These are phyloP conservation scores for Ricinus communis DNA, from an alignment of 345 rosid species.

Conservation along the genomic window DNA sequence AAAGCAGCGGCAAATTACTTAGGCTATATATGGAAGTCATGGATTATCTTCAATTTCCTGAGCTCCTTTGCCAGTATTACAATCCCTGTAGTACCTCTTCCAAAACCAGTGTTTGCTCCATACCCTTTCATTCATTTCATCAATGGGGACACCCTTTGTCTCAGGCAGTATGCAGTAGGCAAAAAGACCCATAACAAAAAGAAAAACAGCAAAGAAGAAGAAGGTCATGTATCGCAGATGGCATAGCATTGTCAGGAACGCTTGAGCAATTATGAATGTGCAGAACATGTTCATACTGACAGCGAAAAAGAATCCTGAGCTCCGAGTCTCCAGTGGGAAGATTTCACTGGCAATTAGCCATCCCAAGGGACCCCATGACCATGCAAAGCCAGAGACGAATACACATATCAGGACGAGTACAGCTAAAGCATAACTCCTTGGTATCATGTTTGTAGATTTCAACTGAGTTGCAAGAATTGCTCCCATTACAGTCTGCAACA, in stretches of 20 bases:
- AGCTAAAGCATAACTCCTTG: slow-evolving; percentile 19
- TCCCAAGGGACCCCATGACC: slow-evolving; percentile 81
- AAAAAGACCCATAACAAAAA: slow-evolving; percentile 35
- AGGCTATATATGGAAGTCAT: too few relatives aligned
- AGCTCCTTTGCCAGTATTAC: not conserved
- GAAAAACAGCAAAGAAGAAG: slow-evolving; percentile 59
- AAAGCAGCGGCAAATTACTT: too few relatives aligned
- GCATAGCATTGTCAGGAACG: slow-evolving; percentile 56
- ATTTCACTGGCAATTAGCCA: slow-evolving; percentile 70
- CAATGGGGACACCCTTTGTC: slow-evolving; percentile 59
- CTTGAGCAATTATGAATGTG: slow-evolving; percentile 61
- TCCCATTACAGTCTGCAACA: slow-evolving; percentile 32
- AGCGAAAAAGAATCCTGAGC: slow-evolving; percentile 54
- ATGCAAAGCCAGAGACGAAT: slow-evolving; percentile 55
- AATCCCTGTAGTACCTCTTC: slow-evolving; percentile 34
- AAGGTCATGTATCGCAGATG: slow-evolving; percentile 40
- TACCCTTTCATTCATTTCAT: slow-evolving; percentile 52
- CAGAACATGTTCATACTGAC: slow-evolving; percentile 54
- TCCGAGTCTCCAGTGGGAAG: slow-evolving; percentile 54
- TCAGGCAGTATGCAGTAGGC: slow-evolving; percentile 47
- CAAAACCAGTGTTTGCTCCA: slow-evolving; percentile 71
- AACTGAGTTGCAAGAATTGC: slow-evolving; percentile 27
- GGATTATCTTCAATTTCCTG: not conserved
- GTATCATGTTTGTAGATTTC: slow-evolving; percentile 24
- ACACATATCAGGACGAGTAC: slow-evolving; percentile 43